These are phyloP conservation scores for Fusarium tjaetaba DNA, from an alignment of 2,329 filamentous ascomycete species.

Conservation along the genomic window DNA sequence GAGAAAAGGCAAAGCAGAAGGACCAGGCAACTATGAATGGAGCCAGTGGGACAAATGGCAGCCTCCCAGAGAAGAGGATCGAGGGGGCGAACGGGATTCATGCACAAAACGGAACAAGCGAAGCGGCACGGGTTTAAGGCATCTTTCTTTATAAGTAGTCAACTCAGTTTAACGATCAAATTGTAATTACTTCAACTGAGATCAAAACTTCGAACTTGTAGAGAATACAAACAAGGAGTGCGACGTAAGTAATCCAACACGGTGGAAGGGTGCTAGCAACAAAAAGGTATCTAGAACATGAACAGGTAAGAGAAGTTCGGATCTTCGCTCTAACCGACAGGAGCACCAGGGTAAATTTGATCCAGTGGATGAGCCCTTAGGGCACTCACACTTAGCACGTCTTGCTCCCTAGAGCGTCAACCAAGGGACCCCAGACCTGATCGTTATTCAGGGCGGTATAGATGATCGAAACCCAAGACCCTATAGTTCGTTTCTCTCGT, in stretches of 20 bases:
- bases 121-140: background rate
- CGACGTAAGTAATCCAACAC: rapidly evolving
- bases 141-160: rapidly evolving
- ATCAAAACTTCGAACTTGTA: too few relatives aligned
- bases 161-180: rapidly evolving
- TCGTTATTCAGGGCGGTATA: background rate
- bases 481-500: background rate
- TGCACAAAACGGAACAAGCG: background rate
- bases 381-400: rapidly evolving
- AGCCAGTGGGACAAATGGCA: background rate
- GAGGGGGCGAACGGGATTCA: background rate
- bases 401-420: too few relatives aligned
- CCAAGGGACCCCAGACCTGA: background rate
- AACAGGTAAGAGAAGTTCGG: rapidly evolving
- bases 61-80: background rate
- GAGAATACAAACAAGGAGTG: too few relatives aligned
- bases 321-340: too few relatives aligned
- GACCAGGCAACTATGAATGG: background rate
- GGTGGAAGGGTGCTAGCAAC: rapidly evolving
- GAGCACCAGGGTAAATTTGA: background rate
- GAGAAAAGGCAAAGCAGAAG: background rate
- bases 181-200: too few relatives aligned
- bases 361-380: background rate
- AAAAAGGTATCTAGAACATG: background rate
- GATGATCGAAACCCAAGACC: background rate